Evolutionary conservation across 1,284 basidiomycete genomes (phyloP).

Genomic region (Trametes hirsuta): DNA sequence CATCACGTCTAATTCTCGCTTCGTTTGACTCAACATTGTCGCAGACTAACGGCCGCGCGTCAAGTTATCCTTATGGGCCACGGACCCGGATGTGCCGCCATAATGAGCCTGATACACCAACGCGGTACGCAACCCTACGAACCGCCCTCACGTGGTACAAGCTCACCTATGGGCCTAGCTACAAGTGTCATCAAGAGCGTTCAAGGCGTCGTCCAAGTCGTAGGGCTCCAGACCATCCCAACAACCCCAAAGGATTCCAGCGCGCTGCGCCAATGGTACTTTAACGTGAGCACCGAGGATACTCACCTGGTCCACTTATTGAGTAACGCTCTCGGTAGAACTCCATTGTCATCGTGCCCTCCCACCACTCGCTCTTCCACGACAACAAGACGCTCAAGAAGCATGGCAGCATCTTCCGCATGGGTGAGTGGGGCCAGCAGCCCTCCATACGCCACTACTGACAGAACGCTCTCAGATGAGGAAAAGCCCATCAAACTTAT

Average conservation of each 20-base stretch:
- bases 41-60: slow-evolving; percentile 70
- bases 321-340: slow-evolving; percentile 44
- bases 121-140: slow-evolving; percentile 53
- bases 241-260: slow-evolving; percentile 52
- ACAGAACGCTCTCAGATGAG: slow-evolving; percentile 47
- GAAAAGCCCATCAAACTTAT: slow-evolving; percentile 64
- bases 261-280: slow-evolving; percentile 66
- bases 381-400: slow-evolving; percentile 56
- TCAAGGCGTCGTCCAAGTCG: slow-evolving; percentile 75
- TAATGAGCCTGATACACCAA: slow-evolving; percentile 74
- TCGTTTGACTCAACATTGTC: neutral
- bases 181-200: slow-evolving; percentile 63
- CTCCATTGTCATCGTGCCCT: slow-evolving; percentile 67
- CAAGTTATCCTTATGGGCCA: slow-evolving; percentile 86
- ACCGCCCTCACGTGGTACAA: neutral
- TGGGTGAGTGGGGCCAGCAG: slow-evolving; percentile 44
- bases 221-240: slow-evolving; percentile 67
- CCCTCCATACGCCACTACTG: neutral
- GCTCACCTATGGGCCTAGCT: slow-evolving; percentile 32
- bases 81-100: slow-evolving; percentile 76
- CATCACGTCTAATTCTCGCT: slow-evolving; percentile 4
- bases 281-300: slow-evolving; percentile 44
- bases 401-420: slow-evolving; percentile 61
- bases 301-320: neutral
- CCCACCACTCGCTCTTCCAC: slow-evolving; percentile 55